A percentile compares a stretch with the other conserved stretches of the same genome.
These are phyloP conservation scores for Stropharia rugosoannulata DNA, from an alignment of 768 basidiomycete species.

Conservation along the genomic window DNA sequence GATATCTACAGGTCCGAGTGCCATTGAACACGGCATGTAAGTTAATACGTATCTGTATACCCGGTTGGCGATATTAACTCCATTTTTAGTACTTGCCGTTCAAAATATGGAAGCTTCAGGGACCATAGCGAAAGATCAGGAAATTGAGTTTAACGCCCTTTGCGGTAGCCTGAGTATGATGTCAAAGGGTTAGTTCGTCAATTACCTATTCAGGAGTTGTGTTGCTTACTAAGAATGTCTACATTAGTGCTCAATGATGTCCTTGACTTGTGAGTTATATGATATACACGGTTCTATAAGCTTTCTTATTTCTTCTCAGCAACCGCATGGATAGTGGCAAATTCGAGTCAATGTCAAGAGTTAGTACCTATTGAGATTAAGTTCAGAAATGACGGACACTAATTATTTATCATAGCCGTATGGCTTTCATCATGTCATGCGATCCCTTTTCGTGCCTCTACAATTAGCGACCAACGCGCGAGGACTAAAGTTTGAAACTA, in stretches of 20 bases:
- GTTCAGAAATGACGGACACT: not conserved
- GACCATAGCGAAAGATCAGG: constrained; percentile 69
- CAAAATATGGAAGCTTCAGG: constrained; percentile 90
- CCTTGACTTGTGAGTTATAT: constrained; percentile 64
- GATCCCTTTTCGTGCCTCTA: constrained; percentile 69
- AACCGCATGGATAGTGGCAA: constrained; percentile 87
- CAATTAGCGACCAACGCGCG: constrained; percentile 68
- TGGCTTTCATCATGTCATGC: constrained; percentile 75
- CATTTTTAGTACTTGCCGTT: constrained; percentile 66
- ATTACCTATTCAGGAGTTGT: not conserved
- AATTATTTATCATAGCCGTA: constrained; percentile 48
- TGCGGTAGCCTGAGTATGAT: constrained; percentile 84
- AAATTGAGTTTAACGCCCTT: constrained; percentile 86
- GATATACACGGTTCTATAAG: not conserved
- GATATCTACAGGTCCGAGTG: constrained; percentile 66
- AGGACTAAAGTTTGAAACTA: constrained; percentile 62
- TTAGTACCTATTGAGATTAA: constrained; percentile 19
- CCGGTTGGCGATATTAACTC: not conserved
- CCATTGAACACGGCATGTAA: constrained; percentile 75
- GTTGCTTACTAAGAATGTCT: not conserved
- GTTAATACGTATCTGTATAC: constrained; percentile 13
- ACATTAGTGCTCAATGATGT: constrained; percentile 71
- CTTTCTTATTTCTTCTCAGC: constrained; percentile 32
- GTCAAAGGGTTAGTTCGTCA: constrained; percentile 61
- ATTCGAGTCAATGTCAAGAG: constrained; percentile 68